Evolutionary conservation across 108 stramenopile genomes (phyloP).

Genomic region (Skeletonema menzelii): DNA sequence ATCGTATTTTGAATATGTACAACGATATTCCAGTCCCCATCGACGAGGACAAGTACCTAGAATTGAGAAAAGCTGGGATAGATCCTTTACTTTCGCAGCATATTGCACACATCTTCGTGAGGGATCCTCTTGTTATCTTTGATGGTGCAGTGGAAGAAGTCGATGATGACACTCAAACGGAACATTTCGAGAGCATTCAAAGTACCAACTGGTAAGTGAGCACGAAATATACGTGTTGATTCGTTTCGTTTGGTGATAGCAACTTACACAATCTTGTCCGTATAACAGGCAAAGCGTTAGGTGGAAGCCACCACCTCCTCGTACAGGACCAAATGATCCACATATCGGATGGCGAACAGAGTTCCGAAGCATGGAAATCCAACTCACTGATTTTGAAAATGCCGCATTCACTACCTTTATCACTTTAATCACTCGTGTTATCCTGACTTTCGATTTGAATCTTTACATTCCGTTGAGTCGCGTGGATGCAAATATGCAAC

Average conservation of each 20-base stretch:
- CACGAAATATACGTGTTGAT: neutral
- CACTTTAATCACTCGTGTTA: conserved; percentile 93
- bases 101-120: conserved; percentile 94
- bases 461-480: conserved; percentile 95
- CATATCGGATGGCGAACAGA: conserved; percentile 98
- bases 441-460: conserved; percentile 98
- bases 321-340: conserved; percentile 84
- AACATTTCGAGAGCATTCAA: conserved; percentile 99
- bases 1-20: conserved; percentile 90
- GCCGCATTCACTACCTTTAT: conserved; percentile 96
- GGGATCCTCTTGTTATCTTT: conserved; percentile 98
- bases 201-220: conserved; percentile 94
- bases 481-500: conserved; percentile 98
- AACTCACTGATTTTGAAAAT: conserved; percentile 98
- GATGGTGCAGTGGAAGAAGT: conserved; percentile 94
- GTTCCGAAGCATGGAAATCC: conserved; percentile 98
- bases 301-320: conserved; percentile 99
- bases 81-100: conserved; percentile 95
- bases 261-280: neutral
- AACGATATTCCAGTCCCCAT: conserved; percentile 90
- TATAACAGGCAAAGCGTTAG: conserved; percentile 89
- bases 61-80: conserved; percentile 80
- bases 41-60: conserved; percentile 78
- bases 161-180: conserved; percentile 90
- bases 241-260: neutral